Base-by-base conservation (phyloP, 2,329 filamentous ascomycete species). In the Geosmithia morbida region DNA sequence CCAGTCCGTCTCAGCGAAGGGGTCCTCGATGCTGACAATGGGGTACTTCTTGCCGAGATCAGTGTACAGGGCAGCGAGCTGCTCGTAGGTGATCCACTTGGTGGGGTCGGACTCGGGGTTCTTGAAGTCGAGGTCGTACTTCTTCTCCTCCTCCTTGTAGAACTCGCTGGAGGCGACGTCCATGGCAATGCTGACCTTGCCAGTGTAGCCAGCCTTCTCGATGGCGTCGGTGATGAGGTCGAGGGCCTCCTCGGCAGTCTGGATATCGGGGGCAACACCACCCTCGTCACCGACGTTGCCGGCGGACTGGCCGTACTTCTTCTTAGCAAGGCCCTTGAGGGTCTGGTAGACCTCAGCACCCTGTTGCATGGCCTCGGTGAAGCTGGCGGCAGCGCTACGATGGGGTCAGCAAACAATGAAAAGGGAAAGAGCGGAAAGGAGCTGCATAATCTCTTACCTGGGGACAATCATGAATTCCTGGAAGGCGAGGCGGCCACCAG, bases 111-210 rank as follows among this genome's bases (percentile, higher is more conserved):
- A 92, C 54, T 97, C 84, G 62, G 92, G 90, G 82, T 98, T 98
- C 87, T 98, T 97, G 87, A 97, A 98, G 83, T 97, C 92, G 55
- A 98, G 79, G 66, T 98, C 92, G 80, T 98, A 98, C 79, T 97
- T 97, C 85, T 97, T 96, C 66, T 74, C 90, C 46, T 92, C 87
- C 61, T 75, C 70, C 77, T 97, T 97, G 85, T 98, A 98, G 80
- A 98, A 98, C 71, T 98, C 92, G 76, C 86, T 94, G 55, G 92
- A 96, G 56, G 92, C 92, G 65, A 97, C 90, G 63, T 98, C 92
- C 88, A 98, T 94, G 66, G 92, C 92, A 61, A 98, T 98, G 70
- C 94, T 87, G 68, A 98, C 83, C 78, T 92, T 76, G 69, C 90
- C 92, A 50, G 85, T 88, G 78, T 98, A 97, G 57, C 92, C 92